phyloP scores from a whole-genome alignment of 495 filamentous ascomycete genomes.

The Margaritispora aquatica region DNA sequence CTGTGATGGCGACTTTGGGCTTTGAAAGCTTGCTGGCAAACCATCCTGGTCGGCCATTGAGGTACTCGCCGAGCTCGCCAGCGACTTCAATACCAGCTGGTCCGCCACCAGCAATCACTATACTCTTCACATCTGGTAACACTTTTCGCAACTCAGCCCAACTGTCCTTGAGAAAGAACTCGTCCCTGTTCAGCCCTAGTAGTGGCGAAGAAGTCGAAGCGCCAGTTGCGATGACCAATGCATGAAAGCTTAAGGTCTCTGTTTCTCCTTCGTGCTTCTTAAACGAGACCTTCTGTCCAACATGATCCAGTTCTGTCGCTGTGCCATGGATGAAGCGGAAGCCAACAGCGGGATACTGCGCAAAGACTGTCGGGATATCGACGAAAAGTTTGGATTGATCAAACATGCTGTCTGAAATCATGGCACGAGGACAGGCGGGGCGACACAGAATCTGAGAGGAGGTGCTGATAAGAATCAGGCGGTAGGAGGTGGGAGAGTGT shows the following conservation, averaged over 20 bases:
- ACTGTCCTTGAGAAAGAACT: conserved; percentile 14
- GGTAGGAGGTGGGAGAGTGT: conserved; percentile 23
- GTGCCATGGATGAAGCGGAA: conserved; percentile 54
- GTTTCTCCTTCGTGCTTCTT: conserved; percentile 18
- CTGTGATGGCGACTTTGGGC: conserved; percentile 35
- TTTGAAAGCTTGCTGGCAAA: conserved; percentile 24
- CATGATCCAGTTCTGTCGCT: conserved; percentile 40
- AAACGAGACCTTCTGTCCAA: conserved; percentile 34
- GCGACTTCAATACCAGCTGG: conserved; percentile 59
- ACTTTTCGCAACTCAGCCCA: conserved; percentile 34
- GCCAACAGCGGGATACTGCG: conserved; percentile 30
- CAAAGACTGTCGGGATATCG: conserved; percentile 31
- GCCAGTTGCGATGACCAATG: conserved; percentile 34
- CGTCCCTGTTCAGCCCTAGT: conserved; percentile 29
- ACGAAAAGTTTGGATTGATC: conserved; percentile 43
- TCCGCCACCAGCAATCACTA: conserved; percentile 61
- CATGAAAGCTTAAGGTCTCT: conserved; percentile 40
- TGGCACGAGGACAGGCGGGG: conserved; percentile 39
- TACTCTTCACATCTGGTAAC: conserved; percentile 41
- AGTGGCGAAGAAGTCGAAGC: conserved; percentile 43
- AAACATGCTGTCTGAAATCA: conserved; percentile 39
- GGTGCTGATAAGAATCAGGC: conserved; percentile 38
- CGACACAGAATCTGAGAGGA: conserved; percentile 39
- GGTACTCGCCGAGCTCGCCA: conserved; percentile 50
- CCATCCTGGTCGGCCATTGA: conserved; percentile 36